Evolutionary conservation across 73 alveolate genomes (phyloP), one percentile per base, ranked within the genome.

Genomic region (Uronychia setigera): DNA sequence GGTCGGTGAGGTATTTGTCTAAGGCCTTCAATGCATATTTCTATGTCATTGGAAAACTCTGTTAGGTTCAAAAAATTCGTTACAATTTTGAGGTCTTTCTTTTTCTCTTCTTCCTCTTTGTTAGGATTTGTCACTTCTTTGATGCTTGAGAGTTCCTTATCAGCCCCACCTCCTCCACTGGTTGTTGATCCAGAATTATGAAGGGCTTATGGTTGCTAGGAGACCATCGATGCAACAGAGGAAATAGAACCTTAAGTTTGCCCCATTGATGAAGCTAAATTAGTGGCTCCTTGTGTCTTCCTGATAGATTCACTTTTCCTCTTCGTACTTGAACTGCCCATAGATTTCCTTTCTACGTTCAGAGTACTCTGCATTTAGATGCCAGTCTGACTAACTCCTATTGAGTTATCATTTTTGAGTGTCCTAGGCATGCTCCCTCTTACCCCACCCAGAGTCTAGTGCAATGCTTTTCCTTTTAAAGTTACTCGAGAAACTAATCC

Each of bases 1-100:
- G 35, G 30, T 89, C 92, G 30, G 82, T 86, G 32, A 89, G 79
- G 32, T 78, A 86, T 1, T 33, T 28, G 67, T 46, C 67, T 19
- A 46, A 19, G 67, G 67, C 67, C 19, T 46, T 46, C 19, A 46
- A 46, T 11, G 67, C 67, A 19, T 46, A 46, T 19, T 46, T 46
- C n/a, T 46, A 11, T 5, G 67, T 46, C 67, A 46, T 46, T 11
- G 67, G 67, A 19, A 46, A 46, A 46, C 67, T 46, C 67, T 46
- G 67, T 11, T 5, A 46, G 67, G 5, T 46, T 11, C n/a, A 11
- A 19, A 46, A 19, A 46, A 46, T 11, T n/a, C n/a, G n/a, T n/a
- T 46, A 46, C 67, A 46, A 46, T 46, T 46, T 46, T 46, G 67
- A 46, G 67, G 5, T 46, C 67, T 46, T 46, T 46, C 19, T 46